phyloP scores from a whole-genome alignment of 176 grass and related monocot species.

The Musa troglodytarum region DNA sequence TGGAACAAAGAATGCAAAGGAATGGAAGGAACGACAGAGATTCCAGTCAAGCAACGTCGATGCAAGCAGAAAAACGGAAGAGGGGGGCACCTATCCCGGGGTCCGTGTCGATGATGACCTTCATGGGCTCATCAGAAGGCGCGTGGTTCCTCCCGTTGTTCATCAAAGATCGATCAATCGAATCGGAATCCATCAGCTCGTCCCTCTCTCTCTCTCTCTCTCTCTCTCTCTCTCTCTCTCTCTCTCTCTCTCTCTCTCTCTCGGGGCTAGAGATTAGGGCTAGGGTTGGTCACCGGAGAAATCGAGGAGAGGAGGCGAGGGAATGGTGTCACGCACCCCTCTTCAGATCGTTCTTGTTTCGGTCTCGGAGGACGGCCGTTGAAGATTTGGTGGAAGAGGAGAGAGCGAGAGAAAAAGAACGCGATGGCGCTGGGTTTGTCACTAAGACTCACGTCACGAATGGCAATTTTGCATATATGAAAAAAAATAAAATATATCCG shows the following conservation, averaged over 20 bases:
- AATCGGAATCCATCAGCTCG: background rate
- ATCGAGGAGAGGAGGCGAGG: background rate
- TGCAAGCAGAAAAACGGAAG: background rate
- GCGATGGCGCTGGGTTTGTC: no score
- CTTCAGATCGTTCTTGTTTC: no score
- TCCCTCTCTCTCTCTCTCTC: background rate
- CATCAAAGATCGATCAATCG: background rate
- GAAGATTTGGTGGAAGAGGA: no score
- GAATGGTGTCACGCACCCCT: no score
- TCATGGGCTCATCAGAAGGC: background rate
- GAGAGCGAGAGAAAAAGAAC: no score
- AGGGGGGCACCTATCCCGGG: constrained; percentile 4
- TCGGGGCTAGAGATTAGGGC: background rate
- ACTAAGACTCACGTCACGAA: no score
- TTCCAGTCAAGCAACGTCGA: no score
- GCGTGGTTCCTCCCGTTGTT: background rate
- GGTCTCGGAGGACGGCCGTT: no score
- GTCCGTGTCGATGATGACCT: constrained; percentile 21
- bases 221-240: background rate
- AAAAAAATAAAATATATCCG: no score
- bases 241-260: constrained; percentile 19
- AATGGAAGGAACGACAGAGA: background rate
- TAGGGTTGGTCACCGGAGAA: background rate
- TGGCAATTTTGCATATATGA: no score
- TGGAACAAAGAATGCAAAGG: background rate